phyloP scores from a whole-genome alignment of 2,329 filamentous ascomycete species.

The Salinomyces thailandicus region DNA sequence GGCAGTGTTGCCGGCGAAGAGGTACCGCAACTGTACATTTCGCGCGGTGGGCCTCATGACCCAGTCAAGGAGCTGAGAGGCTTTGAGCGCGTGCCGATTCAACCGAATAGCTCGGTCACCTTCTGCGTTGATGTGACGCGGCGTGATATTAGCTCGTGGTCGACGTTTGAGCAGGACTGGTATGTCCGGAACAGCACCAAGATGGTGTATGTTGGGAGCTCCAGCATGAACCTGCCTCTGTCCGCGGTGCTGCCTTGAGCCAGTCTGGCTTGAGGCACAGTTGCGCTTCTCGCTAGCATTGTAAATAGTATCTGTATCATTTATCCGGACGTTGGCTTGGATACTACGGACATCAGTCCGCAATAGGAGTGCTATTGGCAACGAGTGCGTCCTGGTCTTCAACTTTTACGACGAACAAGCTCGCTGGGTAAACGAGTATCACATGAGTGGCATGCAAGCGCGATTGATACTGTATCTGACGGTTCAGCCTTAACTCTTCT shows the following conservation, averaged over 20 bases:
- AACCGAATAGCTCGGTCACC: slow-evolving; percentile 52
- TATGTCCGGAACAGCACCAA: slow-evolving; percentile 37
- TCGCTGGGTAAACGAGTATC: no score
- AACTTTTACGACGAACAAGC: no score
- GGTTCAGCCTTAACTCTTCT: no score
- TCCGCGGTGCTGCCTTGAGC: slow-evolving; percentile 4
- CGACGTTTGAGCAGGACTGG: slow-evolving; percentile 72
- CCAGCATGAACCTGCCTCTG: slow-evolving; percentile 42
- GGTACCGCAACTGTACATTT: slow-evolving; percentile 65
- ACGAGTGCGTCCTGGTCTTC: no score
- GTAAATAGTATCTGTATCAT: no score
- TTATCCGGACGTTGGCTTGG: no score
- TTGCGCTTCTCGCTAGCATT: no score
- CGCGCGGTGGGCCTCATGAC: slow-evolving; percentile 67
- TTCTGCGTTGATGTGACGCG: slow-evolving; percentile 63
- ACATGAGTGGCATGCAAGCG: no score
- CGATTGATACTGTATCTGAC: no score
- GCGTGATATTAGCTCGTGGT: slow-evolving; percentile 82
- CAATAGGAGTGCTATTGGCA: no score
- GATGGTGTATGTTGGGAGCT: slow-evolving; percentile 48
- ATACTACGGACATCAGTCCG: no score
- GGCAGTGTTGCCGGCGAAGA: slow-evolving; percentile 56
- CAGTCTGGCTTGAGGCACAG: not conserved
- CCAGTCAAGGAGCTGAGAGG: slow-evolving; percentile 56
- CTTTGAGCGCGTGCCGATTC: slow-evolving; percentile 67